Evolutionary conservation across 2,329 filamentous ascomycete genomes (phyloP), one percentile per base, ranked within the genome.

Genomic region (Penicillium sp.): DNA sequence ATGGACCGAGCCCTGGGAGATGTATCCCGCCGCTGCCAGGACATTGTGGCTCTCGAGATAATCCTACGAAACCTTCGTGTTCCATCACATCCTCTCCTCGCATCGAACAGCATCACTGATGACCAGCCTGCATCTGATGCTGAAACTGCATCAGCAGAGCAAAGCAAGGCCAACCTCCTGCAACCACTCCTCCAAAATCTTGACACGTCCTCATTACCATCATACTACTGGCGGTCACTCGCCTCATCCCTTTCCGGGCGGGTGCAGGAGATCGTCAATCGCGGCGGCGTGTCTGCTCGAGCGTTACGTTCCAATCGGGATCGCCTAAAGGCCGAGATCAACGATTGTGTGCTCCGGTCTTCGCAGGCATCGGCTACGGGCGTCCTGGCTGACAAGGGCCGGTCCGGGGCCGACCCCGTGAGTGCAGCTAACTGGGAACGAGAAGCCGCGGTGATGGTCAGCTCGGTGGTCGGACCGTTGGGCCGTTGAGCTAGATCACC

Each of bases 391-490:
- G 75, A 71, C 34, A 83, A 68, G 65, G 67, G 52, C 55, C 64
- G 80, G 77, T 51, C 56, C 53, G 53, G 63, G 59, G 53, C 77
- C 68, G 72, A 79, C 34, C 66, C 75, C n/a, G 74, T 75, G 10
- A 75, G 75, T 56, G 74, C 70, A 56, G 78, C 76, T 6, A 82
- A 78, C 49, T 97, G 91, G 90, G 93, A 97, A 65, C 83, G 93
- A 32, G 94, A 97, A 74, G 88, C 92, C 41, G 91, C 92, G 1
- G 92, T 97, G 41, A 97, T 97, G 93, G 89, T 96, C 34, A 88
- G 89, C 46, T 90, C 90, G 63, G 85, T 97, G 5, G 80, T 91
- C 43, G 80, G 82, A n/a, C 69, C 74, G n/a, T 58, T 84, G 39
- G 71, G 68, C 23, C 64, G 68, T 50, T 73, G 33, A 52, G 17